Base-by-base conservation (phyloP, 2,329 filamentous ascomycete species). In the Diaporthe ilicicola region DNA sequence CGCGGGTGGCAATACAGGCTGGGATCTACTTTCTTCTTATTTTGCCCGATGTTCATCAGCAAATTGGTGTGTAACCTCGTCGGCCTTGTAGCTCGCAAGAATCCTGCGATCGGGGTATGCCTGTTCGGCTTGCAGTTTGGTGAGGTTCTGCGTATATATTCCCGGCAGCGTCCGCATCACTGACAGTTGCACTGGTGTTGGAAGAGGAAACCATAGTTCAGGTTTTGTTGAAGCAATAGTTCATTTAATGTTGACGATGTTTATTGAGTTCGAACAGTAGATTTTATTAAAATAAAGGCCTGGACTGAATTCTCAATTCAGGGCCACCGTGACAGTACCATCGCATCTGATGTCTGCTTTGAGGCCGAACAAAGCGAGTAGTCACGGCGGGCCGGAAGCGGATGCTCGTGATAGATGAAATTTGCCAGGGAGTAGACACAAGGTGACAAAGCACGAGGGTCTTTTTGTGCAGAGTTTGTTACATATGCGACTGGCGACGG, bases 41-140 rank as follows among this genome's bases (percentile, higher is more conserved):
- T 56, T 24, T 19, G 39, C 48, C 34, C 65, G 65, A 22, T 67
- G 51, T 13, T 24, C 27, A 37, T 56, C 65, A n/a, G 65, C 27
- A 7, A 12, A 55, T 8, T 67, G 53, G 3, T 3, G 2, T 5
- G 51, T 56, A 5, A 56, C 37, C 27, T 56, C 15, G 4, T 48
- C 17, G n/a, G 50, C 64, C 1, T 32, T 55, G 37, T 44, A 55
- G 65, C 53, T 55, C 19, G 22, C 27, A 4, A 24, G 3, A 27
- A 67, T 46, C 9, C 50, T n/a, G 34, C 4, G 13, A 24, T 9
- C 6, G 27, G 3, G n/a, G 27, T 65, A 65, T 15, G 10, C 22
- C n/a, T 9, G 10, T 2, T 2, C 6, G n/a, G 32, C 44, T 22
- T 50, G 27, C 9, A 10, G 4, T 13, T 24, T 46, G 32, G 15